Evolutionary conservation across 75 land plant species (phyloP).

Genomic region (Picea sitchensis): DNA sequence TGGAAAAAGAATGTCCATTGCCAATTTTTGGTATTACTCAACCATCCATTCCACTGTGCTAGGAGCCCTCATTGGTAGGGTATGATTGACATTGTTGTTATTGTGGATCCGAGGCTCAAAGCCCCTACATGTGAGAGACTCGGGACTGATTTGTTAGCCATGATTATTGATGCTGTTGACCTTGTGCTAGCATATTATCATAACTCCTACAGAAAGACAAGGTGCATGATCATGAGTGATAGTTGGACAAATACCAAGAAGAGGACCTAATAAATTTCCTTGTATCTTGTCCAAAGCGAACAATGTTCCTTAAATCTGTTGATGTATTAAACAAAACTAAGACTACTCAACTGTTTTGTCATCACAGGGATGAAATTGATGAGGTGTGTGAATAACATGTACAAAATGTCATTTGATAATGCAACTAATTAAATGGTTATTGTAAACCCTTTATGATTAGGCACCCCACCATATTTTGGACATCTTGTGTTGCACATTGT

Average conservation of each 20-base stretch:
- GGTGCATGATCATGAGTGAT: not conserved
- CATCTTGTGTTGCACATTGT: not conserved
- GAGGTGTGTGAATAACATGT: not conserved
- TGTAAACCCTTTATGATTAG: not conserved
- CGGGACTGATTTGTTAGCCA: not conserved
- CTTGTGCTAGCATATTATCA: not conserved
- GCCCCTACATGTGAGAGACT: not conserved
- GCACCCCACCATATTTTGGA: not conserved
- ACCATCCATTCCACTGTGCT: too few relatives aligned
- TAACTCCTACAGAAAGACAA: not conserved
- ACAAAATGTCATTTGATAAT: not conserved
- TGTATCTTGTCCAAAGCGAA: not conserved
- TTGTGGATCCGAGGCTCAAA: not conserved
- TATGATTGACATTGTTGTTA: not conserved
- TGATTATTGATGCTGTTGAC: not conserved
- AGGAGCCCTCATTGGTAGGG: too few relatives aligned
- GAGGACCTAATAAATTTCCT: not conserved
- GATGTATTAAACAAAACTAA: not conserved
- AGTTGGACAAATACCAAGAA: not conserved
- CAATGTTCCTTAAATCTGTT: not conserved
- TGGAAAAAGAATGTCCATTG: too few relatives aligned
- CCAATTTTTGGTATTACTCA: too few relatives aligned
- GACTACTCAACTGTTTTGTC: too few relatives aligned
- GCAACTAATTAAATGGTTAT: not conserved
- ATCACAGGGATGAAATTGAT: not conserved